These are phyloP conservation scores for Hypoxylon sp. DNA, from an alignment of 2,329 filamentous ascomycete genomes.

Conservation along the genomic window DNA sequence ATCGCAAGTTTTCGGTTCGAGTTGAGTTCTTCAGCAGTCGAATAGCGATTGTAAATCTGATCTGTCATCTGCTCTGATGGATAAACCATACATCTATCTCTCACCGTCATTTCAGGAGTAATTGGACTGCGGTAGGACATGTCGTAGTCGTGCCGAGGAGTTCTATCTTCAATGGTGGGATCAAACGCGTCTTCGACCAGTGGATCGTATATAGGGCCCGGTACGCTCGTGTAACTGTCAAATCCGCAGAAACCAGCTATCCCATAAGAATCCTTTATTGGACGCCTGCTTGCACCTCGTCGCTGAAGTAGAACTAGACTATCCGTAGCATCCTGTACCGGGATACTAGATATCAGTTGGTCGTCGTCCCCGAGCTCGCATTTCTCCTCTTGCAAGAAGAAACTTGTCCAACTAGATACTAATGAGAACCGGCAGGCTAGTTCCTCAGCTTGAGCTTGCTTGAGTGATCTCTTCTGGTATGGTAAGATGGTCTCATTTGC, in stretches of 20 bases:
- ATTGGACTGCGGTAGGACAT: too few species aligned
- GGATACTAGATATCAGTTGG: neutral
- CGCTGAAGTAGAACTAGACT: slow-evolving; percentile 12
- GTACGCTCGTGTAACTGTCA: too few species aligned
- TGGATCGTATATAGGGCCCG: neutral
- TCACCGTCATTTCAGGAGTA: too few species aligned
- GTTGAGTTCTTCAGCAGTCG: too few species aligned
- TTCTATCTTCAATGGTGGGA: too few species aligned
- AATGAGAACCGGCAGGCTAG: slow-evolving; percentile 39
- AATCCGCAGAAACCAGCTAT: neutral
- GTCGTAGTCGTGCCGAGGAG: neutral
- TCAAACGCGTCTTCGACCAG: neutral
- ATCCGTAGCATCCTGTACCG: neutral
- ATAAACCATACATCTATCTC: too few species aligned
- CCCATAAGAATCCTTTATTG: neutral
- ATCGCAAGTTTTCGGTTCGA: too few species aligned
- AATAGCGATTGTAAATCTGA: too few species aligned
- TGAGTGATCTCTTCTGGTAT: neutral
- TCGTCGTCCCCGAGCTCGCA: neutral
- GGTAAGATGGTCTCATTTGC: neutral
- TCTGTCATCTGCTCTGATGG: too few species aligned
- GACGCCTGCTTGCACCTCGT: neutral
- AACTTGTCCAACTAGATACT: slow-evolving; percentile 37
- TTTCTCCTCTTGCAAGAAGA: slow-evolving; percentile 27
- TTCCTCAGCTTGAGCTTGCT: slow-evolving; percentile 17